A percentile compares a stretch with the other conserved stretches of the same genome.
These are phyloP conservation scores for Forsythia suspensa DNA, from an alignment of 257 asterid species.

Conservation along the genomic window DNA sequence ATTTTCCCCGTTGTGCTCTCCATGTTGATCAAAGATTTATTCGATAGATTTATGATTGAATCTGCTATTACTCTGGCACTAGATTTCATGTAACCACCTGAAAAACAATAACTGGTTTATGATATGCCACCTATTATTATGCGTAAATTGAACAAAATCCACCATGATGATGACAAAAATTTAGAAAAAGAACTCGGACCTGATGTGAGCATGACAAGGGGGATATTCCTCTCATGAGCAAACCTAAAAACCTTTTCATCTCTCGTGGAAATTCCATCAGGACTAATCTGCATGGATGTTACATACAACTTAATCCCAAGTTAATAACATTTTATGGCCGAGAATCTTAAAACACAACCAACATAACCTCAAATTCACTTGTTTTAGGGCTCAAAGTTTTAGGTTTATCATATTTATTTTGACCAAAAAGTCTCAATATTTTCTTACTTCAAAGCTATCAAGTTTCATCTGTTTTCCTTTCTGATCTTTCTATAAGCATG, in stretches of 20 bases:
- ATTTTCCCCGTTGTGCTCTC: conserved; percentile 27
- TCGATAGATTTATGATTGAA: conserved; percentile 70
- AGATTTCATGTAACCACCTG: conserved; percentile 98
- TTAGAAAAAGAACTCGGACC: conserved; percentile 39
- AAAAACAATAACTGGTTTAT: conserved; percentile 14
- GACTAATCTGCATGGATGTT: conserved; percentile 63
- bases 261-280: conserved; percentile 73
- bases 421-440: not conserved
- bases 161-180: not conserved
- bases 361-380: not conserved
- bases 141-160: not conserved
- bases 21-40: conserved; percentile 65
- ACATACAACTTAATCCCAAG: not conserved
- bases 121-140: conserved; percentile 6
- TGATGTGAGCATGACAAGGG: conserved; percentile 94
- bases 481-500: not conserved
- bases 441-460: not conserved
- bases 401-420: not conserved
- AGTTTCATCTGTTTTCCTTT: not conserved
- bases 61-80: conserved; percentile 88
- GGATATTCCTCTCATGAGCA: conserved; percentile 66
- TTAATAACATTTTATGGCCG: no score
- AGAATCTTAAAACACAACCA: not conserved
- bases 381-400: not conserved
- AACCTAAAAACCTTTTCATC: conserved; percentile 83